phyloP scores from a whole-genome alignment of 2,329 filamentous ascomycete genomes.

The Epichloe typhina region DNA sequence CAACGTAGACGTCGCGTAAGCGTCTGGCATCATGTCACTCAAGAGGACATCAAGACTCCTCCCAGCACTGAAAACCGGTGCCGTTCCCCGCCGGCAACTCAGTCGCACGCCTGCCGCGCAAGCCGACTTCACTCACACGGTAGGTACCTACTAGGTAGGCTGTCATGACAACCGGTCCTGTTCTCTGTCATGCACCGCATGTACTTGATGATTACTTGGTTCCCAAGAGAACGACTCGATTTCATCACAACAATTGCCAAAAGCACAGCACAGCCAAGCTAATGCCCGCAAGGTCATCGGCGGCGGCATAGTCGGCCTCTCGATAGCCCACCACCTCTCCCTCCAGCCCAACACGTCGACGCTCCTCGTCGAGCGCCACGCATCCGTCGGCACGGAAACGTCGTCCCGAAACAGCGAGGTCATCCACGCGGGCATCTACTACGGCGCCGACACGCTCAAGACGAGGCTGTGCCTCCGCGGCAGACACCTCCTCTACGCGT shows the following conservation, averaged over 20 bases:
- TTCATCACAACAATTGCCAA: too few species aligned
- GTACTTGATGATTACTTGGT: not conserved
- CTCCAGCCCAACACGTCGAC: slow-evolving; percentile 49
- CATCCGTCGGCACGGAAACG: slow-evolving; percentile 67
- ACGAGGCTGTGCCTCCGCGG: slow-evolving; percentile 71
- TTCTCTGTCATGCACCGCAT: not conserved
- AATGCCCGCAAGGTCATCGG: slow-evolving; percentile 34
- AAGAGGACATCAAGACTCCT: not conserved
- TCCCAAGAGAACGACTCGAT: not conserved
- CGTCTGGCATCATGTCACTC: slow-evolving; percentile 5
- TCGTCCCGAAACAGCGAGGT: slow-evolving; percentile 89
- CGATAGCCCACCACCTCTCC: slow-evolving; percentile 62
- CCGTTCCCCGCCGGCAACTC: slow-evolving; percentile 14
- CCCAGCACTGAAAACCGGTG: not conserved
- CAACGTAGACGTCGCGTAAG: too few species aligned
- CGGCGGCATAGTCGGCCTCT: slow-evolving; percentile 61
- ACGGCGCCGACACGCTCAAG: slow-evolving; percentile 64
- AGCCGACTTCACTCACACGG: slow-evolving; percentile 34
- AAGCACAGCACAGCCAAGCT: not conserved
- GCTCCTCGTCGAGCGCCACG: slow-evolving; percentile 70
- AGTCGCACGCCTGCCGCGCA: slow-evolving; percentile 19
- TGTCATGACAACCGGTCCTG: too few species aligned
- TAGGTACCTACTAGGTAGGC: slow-evolving; percentile 15
- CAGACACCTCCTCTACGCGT: slow-evolving; percentile 61
- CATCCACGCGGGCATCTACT: slow-evolving; percentile 92